Base-by-base conservation (phyloP, 352 stramenopile species). In the Globisporangium viniferum region DNA sequence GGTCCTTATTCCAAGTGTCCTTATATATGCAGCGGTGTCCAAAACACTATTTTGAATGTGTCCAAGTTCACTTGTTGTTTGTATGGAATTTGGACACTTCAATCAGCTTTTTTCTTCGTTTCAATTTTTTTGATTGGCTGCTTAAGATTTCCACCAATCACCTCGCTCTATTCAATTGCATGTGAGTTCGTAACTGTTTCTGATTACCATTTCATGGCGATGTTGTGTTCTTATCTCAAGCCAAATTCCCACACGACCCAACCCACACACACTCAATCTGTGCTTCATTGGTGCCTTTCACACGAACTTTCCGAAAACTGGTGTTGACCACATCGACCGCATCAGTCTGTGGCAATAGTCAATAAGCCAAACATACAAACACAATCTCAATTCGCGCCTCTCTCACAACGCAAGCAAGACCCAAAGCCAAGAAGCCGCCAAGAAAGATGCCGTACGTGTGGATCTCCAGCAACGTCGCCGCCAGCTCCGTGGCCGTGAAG, bases 401-500 rank as follows among this genome's bases (percentile, higher is more conserved):
- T 22, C 41, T 2, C 41, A 49, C 14, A 49, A n/a, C 12, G 12
- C 39, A 14, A 48, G 39, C 39, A 49, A 49, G 41, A 49, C 41
- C 41, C 41, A 49, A 49, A 49, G 44, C 44, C 22, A 46, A 46
- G 39, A 39, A 57, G 31, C n/a, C 51, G 61, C 46, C 29, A 29
- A 56, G 31, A 49, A 56, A 46, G 20, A 89, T 89, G 81, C 81
- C 81, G 51, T 82, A 82, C 72, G 59, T 87, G 29, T 59, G 72
- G 59, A 74, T 89, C 64, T 79, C 77, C 48, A 88, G 73, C 71
- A 89, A 89, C 68, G 77, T 88, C 51, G 14, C 74, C 3, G 68
- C 73, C 15, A 69, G 9, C 15, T 65, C 58, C 59, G 72, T 89
- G 60, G 65, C 77, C 29, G 64, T 68, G 62, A 56, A 36, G 27